Evolutionary conservation across 805 yeast species (phyloP).

Genomic region (Wickerhamomyces canadensis): DNA sequence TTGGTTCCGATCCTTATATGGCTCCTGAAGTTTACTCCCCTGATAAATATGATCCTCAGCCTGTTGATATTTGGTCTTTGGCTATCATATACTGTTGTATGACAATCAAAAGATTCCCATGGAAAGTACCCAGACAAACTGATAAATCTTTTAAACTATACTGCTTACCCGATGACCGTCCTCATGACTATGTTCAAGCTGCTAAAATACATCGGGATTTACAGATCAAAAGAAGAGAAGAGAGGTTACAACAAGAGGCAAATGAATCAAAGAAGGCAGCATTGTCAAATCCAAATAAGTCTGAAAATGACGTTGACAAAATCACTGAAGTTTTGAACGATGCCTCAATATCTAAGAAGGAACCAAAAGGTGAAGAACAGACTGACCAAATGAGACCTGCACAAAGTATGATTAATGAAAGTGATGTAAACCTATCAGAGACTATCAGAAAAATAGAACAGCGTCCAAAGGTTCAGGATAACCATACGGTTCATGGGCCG

Average conservation of each 20-base stretch:
- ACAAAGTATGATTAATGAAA: conserved; percentile 3
- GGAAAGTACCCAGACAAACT: conserved; percentile 71
- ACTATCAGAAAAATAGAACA: conserved; percentile 1
- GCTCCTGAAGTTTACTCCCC: conserved; percentile 71
- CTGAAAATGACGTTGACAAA: conserved; percentile 8
- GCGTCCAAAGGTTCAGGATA: neutral
- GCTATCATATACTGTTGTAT: conserved; percentile 84
- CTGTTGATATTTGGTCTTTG: conserved; percentile 79
- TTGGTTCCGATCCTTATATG: conserved; percentile 81
- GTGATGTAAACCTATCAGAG: neutral
- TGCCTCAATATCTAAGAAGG: no score
- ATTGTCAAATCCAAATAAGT: no score
- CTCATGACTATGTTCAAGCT: conserved; percentile 69
- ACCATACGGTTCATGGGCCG: conserved; percentile 52
- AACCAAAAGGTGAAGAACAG: neutral
- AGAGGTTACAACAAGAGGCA: conserved; percentile 26
- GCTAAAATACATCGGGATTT: conserved; percentile 68
- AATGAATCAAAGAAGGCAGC: conserved; percentile 7
- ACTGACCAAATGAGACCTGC: neutral
- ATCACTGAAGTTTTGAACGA: conserved; percentile 6
- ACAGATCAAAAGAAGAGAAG: conserved; percentile 52
- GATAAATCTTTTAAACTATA: conserved; percentile 70
- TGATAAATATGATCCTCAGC: conserved; percentile 59
- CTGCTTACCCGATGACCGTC: conserved; percentile 62
- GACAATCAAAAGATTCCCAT: conserved; percentile 80